Evolutionary conservation across 306 rosid genomes (phyloP).

Genomic region (Pterocarpus santalinus): DNA sequence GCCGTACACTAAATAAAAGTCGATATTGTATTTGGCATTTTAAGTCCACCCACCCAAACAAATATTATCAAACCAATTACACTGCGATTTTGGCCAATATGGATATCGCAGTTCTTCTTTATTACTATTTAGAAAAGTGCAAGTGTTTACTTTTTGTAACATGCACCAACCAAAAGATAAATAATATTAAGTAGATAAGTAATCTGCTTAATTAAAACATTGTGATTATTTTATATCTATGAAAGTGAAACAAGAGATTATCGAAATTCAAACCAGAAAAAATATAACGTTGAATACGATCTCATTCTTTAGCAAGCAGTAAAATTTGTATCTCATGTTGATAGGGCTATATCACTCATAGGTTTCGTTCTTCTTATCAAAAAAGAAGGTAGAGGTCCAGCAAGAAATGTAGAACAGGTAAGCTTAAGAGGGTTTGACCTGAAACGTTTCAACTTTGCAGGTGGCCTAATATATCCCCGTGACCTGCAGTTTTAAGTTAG

Average conservation of each 20-base stretch:
- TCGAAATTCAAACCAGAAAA: too few species aligned
- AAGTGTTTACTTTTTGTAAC: background rate
- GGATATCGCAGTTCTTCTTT: too few species aligned
- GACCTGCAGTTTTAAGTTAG: background rate
- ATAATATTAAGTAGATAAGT: background rate
- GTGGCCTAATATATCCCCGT: too few species aligned
- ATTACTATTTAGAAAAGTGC: too few species aligned
- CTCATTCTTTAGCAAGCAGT: too few species aligned
- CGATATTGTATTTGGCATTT: background rate
- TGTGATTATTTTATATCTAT: too few species aligned
- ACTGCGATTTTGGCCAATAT: too few species aligned
- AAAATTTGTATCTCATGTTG: background rate
- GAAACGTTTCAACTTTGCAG: too few species aligned
- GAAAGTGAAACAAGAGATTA: too few species aligned
- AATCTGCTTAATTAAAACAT: too few species aligned
- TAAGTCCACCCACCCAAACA: too few species aligned
- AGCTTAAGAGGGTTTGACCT: background rate
- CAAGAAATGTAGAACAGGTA: conserved; percentile 5
- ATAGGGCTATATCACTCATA: conserved; percentile 6
- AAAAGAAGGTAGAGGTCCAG: conserved; percentile 17
- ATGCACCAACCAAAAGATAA: conserved; percentile 4
- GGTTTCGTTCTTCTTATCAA: conserved; percentile 39
- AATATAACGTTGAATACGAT: too few species aligned
- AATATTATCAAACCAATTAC: background rate
- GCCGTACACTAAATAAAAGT: background rate